A percentile compares a stretch with the other conserved stretches of the same genome.
phyloP scores from a whole-genome alignment of 768 basidiomycete genomes.

The Tremella yokohamensis region DNA sequence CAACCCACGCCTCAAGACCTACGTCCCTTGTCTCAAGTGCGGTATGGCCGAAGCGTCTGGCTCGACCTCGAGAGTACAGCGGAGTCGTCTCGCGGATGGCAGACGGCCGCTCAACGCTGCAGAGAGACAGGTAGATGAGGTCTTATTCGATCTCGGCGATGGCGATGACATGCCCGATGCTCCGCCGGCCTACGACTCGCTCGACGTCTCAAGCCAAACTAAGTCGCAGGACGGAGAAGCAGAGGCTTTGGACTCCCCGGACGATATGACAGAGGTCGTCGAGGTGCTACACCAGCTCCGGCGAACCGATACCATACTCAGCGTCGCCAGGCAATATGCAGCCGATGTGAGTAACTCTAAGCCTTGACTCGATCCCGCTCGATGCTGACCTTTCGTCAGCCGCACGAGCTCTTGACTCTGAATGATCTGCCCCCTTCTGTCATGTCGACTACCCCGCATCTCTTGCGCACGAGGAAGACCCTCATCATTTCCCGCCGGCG shows the following conservation, averaged over 20 bases:
- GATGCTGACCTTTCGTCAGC: slow-evolving; percentile 19
- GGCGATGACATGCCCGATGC: slow-evolving; percentile 7
- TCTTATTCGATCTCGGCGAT: not conserved
- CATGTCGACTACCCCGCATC: slow-evolving; percentile 34
- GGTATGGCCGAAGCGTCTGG: slow-evolving; percentile 26
- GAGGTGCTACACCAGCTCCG: slow-evolving; percentile 36
- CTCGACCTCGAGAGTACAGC: no score
- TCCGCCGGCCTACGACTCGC: not conserved
- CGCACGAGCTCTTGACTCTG: slow-evolving; percentile 42
- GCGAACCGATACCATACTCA: slow-evolving; percentile 35
- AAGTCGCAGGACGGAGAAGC: not conserved
- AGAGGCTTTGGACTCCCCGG: not conserved
- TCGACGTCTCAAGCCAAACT: not conserved
- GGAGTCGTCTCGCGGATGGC: no score
- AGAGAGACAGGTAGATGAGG: not conserved
- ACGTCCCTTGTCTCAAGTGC: slow-evolving; percentile 44
- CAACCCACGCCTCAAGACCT: slow-evolving; percentile 45
- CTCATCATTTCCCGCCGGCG: slow-evolving; percentile 34
- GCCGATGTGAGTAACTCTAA: slow-evolving; percentile 43
- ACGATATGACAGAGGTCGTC: slow-evolving; percentile 26
- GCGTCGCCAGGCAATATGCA: slow-evolving; percentile 37
- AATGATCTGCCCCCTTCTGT: slow-evolving; percentile 42
- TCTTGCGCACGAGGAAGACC: slow-evolving; percentile 40
- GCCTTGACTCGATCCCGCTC: not conserved
- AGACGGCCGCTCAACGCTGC: not conserved